Percentiles rank a stretch among this genome's conserved stretches.
Conservation (phyloP, 768 basidiomycete genomes). For the Pulveroboletus frians region DNA sequence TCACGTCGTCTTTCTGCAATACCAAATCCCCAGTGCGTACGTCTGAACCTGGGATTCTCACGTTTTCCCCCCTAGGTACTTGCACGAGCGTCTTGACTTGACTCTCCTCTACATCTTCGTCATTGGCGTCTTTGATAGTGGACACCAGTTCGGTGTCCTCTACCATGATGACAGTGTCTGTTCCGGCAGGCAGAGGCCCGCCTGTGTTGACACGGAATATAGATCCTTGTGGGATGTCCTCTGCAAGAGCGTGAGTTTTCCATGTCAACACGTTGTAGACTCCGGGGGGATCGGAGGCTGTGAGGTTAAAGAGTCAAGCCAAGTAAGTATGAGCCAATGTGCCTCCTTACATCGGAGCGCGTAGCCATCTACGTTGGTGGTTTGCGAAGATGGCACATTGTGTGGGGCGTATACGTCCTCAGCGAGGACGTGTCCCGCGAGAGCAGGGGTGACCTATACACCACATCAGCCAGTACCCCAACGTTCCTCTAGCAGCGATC, state of each 20-base stretch:
- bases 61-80: slow-evolving; percentile 63
- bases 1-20: slow-evolving; percentile 53
- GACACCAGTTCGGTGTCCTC: slow-evolving; percentile 82
- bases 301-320: background rate
- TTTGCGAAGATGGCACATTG: slow-evolving; percentile 57
- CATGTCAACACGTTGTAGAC: slow-evolving; percentile 64
- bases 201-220: slow-evolving; percentile 79
- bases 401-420: slow-evolving; percentile 65
- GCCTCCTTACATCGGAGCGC: slow-evolving; percentile 61
- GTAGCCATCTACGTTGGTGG: slow-evolving; percentile 88
- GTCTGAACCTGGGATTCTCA: slow-evolving; percentile 71
- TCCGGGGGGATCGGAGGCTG: slow-evolving; percentile 63
- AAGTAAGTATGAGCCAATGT: background rate
- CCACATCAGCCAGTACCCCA: background rate
- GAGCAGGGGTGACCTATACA: slow-evolving; percentile 49
- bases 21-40: slow-evolving; percentile 63
- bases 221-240: slow-evolving; percentile 39
- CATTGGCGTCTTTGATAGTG: slow-evolving; percentile 36
- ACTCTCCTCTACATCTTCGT: slow-evolving; percentile 56
- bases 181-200: slow-evolving; percentile 66
- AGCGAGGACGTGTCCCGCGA: slow-evolving; percentile 70
- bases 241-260: slow-evolving; percentile 32
- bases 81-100: slow-evolving; percentile 64
- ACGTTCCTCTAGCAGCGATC: background rate
- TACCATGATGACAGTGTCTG: slow-evolving; percentile 86